Percentiles rank a stretch among this genome's conserved stretches.
These are phyloP conservation scores for Porcisia hertigi DNA, from an alignment of 208 protist species.

Conservation along the genomic window DNA sequence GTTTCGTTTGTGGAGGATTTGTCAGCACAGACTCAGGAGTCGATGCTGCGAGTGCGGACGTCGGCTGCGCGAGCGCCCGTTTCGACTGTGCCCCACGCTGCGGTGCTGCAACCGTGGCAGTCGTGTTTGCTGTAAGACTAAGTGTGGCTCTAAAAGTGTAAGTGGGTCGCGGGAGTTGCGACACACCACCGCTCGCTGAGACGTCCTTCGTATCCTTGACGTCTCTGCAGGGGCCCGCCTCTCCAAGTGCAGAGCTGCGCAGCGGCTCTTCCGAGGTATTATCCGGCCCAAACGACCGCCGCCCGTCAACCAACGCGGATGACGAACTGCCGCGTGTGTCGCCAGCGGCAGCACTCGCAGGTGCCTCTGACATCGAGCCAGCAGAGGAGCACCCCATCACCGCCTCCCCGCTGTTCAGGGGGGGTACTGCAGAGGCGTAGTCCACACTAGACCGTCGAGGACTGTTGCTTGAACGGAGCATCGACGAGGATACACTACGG, in stretches of 20 bases:
- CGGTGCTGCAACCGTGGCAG: background rate
- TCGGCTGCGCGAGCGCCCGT: background rate
- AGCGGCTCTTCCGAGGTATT: conserved; percentile 7
- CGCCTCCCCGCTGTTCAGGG: conserved; percentile 23
- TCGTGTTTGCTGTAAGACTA: background rate
- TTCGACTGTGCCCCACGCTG: background rate
- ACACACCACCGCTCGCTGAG: background rate
- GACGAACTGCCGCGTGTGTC: background rate
- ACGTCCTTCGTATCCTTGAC: background rate
- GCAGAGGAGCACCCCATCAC: conserved; percentile 1
- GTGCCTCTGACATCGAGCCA: conserved; percentile 1
- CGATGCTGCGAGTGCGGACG: background rate
- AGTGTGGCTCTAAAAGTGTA: background rate
- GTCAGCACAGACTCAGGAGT: background rate
- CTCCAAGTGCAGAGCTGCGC: conserved; percentile 21
- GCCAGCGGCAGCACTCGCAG: background rate
- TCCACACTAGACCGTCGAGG: conserved; percentile 10
- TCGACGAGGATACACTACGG: background rate
- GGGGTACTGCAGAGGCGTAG: background rate
- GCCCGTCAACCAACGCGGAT: conserved; percentile 3
- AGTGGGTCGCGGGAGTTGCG: background rate
- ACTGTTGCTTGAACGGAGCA: conserved; percentile 6
- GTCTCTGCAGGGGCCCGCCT: conserved; percentile 4
- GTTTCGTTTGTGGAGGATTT: background rate
- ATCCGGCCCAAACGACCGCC: background rate